Base-by-base conservation (phyloP, 192 early-diverging fungal species). In the Rhizophagus clarus region DNA sequence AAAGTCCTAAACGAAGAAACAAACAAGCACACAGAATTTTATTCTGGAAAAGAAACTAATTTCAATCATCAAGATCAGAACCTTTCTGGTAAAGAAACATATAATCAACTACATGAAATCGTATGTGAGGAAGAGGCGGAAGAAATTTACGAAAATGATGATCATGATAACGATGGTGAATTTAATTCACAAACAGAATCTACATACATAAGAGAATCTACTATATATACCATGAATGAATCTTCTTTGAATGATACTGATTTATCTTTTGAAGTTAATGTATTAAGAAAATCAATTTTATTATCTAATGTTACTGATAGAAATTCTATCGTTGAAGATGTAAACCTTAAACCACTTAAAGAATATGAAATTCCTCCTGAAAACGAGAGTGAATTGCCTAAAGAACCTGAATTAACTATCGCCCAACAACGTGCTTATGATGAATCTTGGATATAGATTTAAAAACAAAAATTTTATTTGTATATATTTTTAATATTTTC, bases 211-310 rank as follows among this genome's bases (percentile, higher is more conserved):
- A 67, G 31, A 67, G 31, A 15, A 31, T 67, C 31, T 4, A 29
- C 26, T 67, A 31, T 31, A 20, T 31, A 20, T 17, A 17, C 24
- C 31, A 17, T 5, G 22, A n/a, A 67, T 17, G 24, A 67, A 40
- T 40, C 37, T 28, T n/a, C 26, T 31, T 31, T 67, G 15, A 67
- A 67, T 29, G 71, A 73, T 24, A 49, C 71, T 31, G 71, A 73
- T 49, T 73, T 73, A 42, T 26, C 24, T 73, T 73, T 73, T 51
- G 40, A 73, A 51, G 71, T 73, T 45, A 73, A 73, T 29, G 37
- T 73, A 31, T 20, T 22, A 29, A 42, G 71, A n/a, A 73, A 73
- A 28, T 42, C 71, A n/a, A 17, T 28, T 22, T 37, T 73, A 28
- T 42, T 73, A 29, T 17, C 71, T 24, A 15, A 73, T 10, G 29